These are phyloP conservation scores for Cutaneotrichosporon mucoides DNA, from an alignment of 1,284 basidiomycete species.

Conservation along the genomic window DNA sequence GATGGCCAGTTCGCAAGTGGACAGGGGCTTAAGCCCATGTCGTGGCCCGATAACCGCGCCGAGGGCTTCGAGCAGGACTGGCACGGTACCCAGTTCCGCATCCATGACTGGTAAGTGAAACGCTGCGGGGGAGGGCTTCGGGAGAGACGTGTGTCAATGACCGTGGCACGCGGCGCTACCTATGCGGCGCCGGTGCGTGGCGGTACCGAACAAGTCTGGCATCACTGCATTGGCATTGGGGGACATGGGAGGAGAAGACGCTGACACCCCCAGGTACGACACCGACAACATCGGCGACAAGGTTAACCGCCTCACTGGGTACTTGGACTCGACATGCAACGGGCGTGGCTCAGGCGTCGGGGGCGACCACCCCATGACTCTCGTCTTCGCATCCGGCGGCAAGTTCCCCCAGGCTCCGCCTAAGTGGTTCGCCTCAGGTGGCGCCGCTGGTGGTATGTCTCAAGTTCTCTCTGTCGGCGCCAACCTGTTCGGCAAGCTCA, in stretches of 20 bases:
- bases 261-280: slow-evolving; percentile 13
- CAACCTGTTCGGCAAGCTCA: slow-evolving; percentile 10
- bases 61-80: slow-evolving; percentile 67
- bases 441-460: slow-evolving; percentile 9
- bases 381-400: slow-evolving; percentile 71
- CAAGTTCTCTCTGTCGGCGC: slow-evolving; percentile 1
- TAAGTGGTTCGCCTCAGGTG: slow-evolving; percentile 53
- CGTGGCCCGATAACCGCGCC: slow-evolving; percentile 72
- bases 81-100: slow-evolving; percentile 58
- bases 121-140: no score
- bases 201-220: no score
- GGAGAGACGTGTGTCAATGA: no score
- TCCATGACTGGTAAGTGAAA: slow-evolving; percentile 75
- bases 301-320: slow-evolving; percentile 50
- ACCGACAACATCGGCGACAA: slow-evolving; percentile 42
- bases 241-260: not conserved
- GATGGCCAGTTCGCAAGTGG: slow-evolving; percentile 59
- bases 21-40: slow-evolving; percentile 68
- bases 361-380: slow-evolving; percentile 51
- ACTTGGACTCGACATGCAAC: slow-evolving; percentile 21
- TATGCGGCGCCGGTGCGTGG: no score
- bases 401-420: slow-evolving; percentile 72
- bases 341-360: slow-evolving; percentile 4
- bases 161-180: no score
- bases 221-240: no score